Base-by-base conservation (phyloP, 2,329 filamentous ascomycete genomes). In the Curvularia verruculosa region DNA sequence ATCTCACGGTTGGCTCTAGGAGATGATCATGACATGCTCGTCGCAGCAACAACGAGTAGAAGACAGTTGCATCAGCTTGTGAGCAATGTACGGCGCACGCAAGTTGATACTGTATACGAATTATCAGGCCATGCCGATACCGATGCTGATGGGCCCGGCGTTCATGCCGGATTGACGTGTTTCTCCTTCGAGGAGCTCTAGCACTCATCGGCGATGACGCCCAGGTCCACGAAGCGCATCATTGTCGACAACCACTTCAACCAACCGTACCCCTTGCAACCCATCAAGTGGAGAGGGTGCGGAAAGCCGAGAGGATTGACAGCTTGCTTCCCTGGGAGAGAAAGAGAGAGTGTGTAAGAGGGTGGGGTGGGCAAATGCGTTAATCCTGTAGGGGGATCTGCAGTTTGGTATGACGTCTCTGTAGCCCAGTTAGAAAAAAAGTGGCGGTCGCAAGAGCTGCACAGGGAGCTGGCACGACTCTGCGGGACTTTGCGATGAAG, bases 381-480 rank as follows among this genome's bases (percentile, higher is more conserved):
- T 44, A 52, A 52, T 34, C 43, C 31, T 39, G 40, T 24, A 44
- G 55, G 54, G 15, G 24, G 63, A 64, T 66, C 61, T 59, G 50
- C 58, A 56, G 52, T 53, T 59, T 64, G 53, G 36, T 58, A 64
- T 54, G 55, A 56, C 49, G 59, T 47, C 29, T 39, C 28, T 28
- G 29, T 21, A 52, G 52, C 54, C 54, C 54, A 29, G 21, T 43
- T 26, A 47, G 23, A 43, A 51, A n/a, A 31, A 41, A 49, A 47
- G 44, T 55, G 59, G 46, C 41, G 28, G 50, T 53, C 31, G 31
- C 41, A 45, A 18, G 37, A 36, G 24, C 36, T 13, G 10, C 13
- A 43, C 37, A 29, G 18, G 28, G 19, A 49, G 39, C 31, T 34
- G 39, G 43, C 8, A 37, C 45, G n/a, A 31, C 26, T n/a, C 37